Percentiles rank a stretch among this genome's conserved stretches.
Conservation (phyloP, 2,329 filamentous ascomycete genomes). For the Rasamsonia emersonii region DNA sequence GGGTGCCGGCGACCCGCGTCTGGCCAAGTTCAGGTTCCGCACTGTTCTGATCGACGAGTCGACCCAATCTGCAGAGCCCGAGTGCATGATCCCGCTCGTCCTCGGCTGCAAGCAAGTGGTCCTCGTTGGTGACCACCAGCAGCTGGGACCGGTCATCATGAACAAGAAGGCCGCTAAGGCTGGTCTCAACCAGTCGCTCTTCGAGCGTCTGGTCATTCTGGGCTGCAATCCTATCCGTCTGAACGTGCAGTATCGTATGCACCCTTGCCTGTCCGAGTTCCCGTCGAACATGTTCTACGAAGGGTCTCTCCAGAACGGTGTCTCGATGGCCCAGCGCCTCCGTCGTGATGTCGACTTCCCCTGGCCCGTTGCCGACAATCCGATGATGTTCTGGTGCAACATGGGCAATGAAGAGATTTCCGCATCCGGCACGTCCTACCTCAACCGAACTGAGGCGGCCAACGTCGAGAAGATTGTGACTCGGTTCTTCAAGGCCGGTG, state of each 20-base stretch:
- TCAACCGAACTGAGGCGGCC: slow-evolving; percentile 92
- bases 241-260: slow-evolving; percentile 98
- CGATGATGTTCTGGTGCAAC: slow-evolving; percentile 99
- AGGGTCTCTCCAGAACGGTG: slow-evolving; percentile 90
- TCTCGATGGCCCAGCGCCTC: slow-evolving; percentile 79
- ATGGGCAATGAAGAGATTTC: slow-evolving; percentile 96
- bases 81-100: slow-evolving; percentile 97
- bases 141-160: slow-evolving; percentile 97
- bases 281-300: slow-evolving; percentile 99
- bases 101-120: slow-evolving; percentile 98
- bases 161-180: slow-evolving; percentile 99
- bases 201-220: slow-evolving; percentile 91
- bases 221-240: slow-evolving; percentile 82
- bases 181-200: slow-evolving; percentile 94
- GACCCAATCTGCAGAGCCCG: slow-evolving; percentile 93
- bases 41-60: slow-evolving; percentile 98
- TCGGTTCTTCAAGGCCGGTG: slow-evolving; percentile 96
- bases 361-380: slow-evolving; percentile 86
- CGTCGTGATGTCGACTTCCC: slow-evolving; percentile 94
- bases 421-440: slow-evolving; percentile 92
- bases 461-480: slow-evolving; percentile 99
- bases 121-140: slow-evolving; percentile 96
- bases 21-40: slow-evolving; percentile 95
- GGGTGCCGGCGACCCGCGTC: slow-evolving; percentile 87
- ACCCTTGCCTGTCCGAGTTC: slow-evolving; percentile 92